These are phyloP conservation scores for Kodamaea restingae DNA, from an alignment of 805 yeast species.

Conservation along the genomic window DNA sequence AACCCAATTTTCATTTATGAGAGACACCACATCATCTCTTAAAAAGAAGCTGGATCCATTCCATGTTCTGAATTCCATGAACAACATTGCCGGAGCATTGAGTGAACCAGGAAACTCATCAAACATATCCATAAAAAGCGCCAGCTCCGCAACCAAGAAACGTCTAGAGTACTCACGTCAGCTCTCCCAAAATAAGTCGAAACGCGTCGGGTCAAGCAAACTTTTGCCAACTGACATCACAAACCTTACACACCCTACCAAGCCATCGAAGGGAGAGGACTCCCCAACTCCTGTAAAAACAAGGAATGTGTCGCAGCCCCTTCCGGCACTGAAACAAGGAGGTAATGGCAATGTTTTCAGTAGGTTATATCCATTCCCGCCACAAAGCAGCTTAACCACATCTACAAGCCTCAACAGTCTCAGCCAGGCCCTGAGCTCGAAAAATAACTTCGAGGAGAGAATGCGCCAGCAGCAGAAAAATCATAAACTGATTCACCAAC, in stretches of 20 bases:
- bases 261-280: slow-evolving; percentile 7
- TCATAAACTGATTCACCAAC: slow-evolving; percentile 9
- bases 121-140: neutral
- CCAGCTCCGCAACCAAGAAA: slow-evolving; percentile 14
- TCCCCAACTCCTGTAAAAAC: slow-evolving; percentile 9
- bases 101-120: neutral
- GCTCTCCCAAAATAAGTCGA: slow-evolving; percentile 13
- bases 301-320: slow-evolving; percentile 9
- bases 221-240: slow-evolving; percentile 20
- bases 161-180: slow-evolving; percentile 17
- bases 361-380: slow-evolving; percentile 9
- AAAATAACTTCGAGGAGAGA: slow-evolving; percentile 4
- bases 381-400: neutral
- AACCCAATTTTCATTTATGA: slow-evolving; percentile 35
- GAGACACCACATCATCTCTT: slow-evolving; percentile 36
- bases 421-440: neutral
- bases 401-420: slow-evolving; percentile 3
- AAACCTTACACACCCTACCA: slow-evolving; percentile 13
- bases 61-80: neutral
- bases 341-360: slow-evolving; percentile 11
- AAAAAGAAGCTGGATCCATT: slow-evolving; percentile 23
- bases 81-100: neutral
- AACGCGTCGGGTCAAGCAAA: slow-evolving; percentile 13
- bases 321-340: slow-evolving; percentile 4
- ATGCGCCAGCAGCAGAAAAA: slow-evolving; percentile 9